Percentiles rank a stretch among this genome's conserved stretches.
Evolutionary conservation across 2,329 filamentous ascomycete genomes (phyloP).

Genomic region (Aspergillus sclerotialis): DNA sequence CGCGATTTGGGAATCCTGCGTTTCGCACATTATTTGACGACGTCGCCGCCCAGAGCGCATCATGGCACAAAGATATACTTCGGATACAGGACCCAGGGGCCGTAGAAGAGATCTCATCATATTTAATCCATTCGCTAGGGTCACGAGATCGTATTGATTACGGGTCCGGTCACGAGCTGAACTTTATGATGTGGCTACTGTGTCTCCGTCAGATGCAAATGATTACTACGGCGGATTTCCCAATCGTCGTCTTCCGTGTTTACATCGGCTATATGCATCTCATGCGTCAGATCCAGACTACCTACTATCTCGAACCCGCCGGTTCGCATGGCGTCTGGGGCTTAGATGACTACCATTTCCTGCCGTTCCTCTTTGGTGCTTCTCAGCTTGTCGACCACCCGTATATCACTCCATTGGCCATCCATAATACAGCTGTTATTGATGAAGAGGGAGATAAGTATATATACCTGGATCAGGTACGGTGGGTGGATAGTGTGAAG

Average conservation of each 20-base stretch:
- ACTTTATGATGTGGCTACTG: conserved; percentile 95
- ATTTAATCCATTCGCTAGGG: conserved; percentile 77
- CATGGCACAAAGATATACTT: conserved; percentile 37
- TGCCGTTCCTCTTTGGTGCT: conserved; percentile 91
- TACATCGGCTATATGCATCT: conserved; percentile 76
- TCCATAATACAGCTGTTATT: conserved; percentile 80
- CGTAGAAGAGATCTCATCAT: conserved; percentile 66
- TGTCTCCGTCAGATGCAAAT: conserved; percentile 75
- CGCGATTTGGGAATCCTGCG: conserved; percentile 87
- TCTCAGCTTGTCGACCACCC: conserved; percentile 80
- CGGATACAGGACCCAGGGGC: conserved; percentile 40
- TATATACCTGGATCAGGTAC: conserved; percentile 85
- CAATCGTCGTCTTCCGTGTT: conserved; percentile 65
- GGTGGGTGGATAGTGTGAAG: conserved; percentile 93
- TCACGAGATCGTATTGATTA: conserved; percentile 88
- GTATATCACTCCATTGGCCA: conserved; percentile 69
- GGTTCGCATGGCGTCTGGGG: conserved; percentile 98
- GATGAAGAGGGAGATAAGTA: conserved; percentile 81
- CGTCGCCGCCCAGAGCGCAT: conserved; percentile 30
- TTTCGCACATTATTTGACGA: conserved; percentile 72
- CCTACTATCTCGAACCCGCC: conserved; percentile 94
- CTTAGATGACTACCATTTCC: conserved; percentile 92
- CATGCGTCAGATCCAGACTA: conserved; percentile 81
- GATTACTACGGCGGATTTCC: conserved; percentile 61
- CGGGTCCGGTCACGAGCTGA: conserved; percentile 92